Evolutionary conservation across 169 alveolate species (phyloP), one percentile per base, ranked within the genome.

Genomic region (Eimeria praecox): DNA sequence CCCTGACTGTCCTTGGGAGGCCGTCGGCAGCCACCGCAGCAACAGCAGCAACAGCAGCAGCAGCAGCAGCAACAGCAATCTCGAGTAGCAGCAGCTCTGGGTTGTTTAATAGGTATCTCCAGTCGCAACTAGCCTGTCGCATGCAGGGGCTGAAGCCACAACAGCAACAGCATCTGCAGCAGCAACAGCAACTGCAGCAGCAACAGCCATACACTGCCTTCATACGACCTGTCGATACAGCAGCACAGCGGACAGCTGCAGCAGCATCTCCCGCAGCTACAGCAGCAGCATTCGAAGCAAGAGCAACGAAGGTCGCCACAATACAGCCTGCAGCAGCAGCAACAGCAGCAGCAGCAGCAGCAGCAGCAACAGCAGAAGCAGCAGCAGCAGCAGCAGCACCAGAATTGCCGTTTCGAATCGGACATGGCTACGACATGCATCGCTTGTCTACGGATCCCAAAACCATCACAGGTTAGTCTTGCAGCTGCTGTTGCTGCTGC

Each of bases 351-450:
- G 56, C 75, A 66, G 89, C 75, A 42, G 71, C 90, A 38, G 40
- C 49, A 35, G 75, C 90, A 22, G 46, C 87, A 38, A 24, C 88
- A 4, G 85, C 52, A 9, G 20, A 27, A 20, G 54, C 77, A 71
- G 75, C 75, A 44, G 42, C 88, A 24, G 90, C 90, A 62, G 80
- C 64, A 20, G 62, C 95, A 44, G 95, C 69, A 35, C 87, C 82
- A 35, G 44, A 16, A 3, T 40, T 62, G 24, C 46, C 77, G 52
- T 56, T 87, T 44, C 73, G 97, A 59, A 78, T 91, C 40, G 98
- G 98, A 38, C 98, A 97, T 54, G 98, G 98, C 27, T 97, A 96
- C 33, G 98, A 97, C 95, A 95, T 97, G 83, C 98, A 97, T 96
- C 56, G 92, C 75, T 90, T 97, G 88, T 86, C 96, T 44, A 96